These are phyloP conservation scores for Gyrodon lividus DNA, from an alignment of 768 basidiomycete species.

Conservation along the genomic window DNA sequence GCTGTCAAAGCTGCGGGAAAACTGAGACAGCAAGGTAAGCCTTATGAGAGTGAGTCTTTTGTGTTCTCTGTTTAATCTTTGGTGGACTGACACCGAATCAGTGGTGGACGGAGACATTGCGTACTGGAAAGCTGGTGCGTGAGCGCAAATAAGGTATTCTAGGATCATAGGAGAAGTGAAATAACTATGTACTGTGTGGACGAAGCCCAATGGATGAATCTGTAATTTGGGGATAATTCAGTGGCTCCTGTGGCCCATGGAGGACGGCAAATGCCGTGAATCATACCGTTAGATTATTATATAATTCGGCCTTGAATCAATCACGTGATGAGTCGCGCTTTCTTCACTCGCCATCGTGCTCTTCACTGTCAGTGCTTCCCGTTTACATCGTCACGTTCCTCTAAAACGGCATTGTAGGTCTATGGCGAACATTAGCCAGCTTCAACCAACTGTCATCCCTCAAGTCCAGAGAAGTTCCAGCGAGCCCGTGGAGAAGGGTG, in stretches of 20 bases:
- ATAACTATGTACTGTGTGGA: conserved; percentile 10
- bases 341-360: background rate
- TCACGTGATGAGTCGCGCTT: background rate
- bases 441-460: conserved; percentile 23
- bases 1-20: conserved; percentile 96
- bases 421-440: conserved; percentile 35
- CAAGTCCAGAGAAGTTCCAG: conserved; percentile 25
- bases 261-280: too few relatives aligned
- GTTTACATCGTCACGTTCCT: background rate
- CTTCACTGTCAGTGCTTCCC: too few relatives aligned
- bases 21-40: conserved; percentile 93
- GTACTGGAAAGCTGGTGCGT: conserved; percentile 83
- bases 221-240: background rate
- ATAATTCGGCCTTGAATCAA: background rate
- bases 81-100: conserved; percentile 26
- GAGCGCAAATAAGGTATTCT: conserved; percentile 1
- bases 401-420: background rate
- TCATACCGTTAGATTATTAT: too few relatives aligned
- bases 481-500: conserved; percentile 30
- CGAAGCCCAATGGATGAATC: conserved; percentile 11
- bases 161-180: background rate
- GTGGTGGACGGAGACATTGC: conserved; percentile 91
- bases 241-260: too few relatives aligned
- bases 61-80: background rate
- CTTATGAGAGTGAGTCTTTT: conserved; percentile 78